Evolutionary conservation across 169 alveolate species (phyloP).

Genomic region (Plasmodium vivax): DNA sequence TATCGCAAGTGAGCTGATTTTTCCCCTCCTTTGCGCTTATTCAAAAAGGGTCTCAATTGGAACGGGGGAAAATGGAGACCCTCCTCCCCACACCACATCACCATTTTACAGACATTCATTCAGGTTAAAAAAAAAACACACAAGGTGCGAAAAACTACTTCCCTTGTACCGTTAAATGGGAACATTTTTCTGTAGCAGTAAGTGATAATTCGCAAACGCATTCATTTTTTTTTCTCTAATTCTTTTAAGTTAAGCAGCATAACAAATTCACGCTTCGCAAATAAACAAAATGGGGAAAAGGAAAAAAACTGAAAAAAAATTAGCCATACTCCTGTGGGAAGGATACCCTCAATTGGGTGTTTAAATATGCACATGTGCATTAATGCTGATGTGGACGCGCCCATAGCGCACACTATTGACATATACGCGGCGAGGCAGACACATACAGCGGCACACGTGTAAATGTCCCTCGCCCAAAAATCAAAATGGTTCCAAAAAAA

Average conservation of each 20-base stretch:
- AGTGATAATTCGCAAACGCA: neutral
- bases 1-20: neutral
- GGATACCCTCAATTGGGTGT: neutral
- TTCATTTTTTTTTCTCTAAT: neutral
- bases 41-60: neutral
- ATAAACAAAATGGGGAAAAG: neutral
- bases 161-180: neutral
- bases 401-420: neutral
- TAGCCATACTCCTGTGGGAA: neutral
- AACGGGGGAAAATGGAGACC: neutral
- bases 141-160: neutral
- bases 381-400: neutral
- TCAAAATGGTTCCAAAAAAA: constrained; percentile 28
- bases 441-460: neutral
- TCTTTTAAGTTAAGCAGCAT: neutral
- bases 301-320: neutral
- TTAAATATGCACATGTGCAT: neutral
- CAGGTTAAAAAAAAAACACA: neutral
- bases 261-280: neutral
- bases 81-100: neutral
- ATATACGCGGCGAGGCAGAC: neutral
- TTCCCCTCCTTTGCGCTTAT: neutral
- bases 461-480: constrained; percentile 5
- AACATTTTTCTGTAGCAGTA: neutral
- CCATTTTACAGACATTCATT: neutral